A percentile compares a stretch with the other conserved stretches of the same genome.
phyloP scores from a whole-genome alignment of 495 filamentous ascomycete species.

The Articulospora tetracladia region DNA sequence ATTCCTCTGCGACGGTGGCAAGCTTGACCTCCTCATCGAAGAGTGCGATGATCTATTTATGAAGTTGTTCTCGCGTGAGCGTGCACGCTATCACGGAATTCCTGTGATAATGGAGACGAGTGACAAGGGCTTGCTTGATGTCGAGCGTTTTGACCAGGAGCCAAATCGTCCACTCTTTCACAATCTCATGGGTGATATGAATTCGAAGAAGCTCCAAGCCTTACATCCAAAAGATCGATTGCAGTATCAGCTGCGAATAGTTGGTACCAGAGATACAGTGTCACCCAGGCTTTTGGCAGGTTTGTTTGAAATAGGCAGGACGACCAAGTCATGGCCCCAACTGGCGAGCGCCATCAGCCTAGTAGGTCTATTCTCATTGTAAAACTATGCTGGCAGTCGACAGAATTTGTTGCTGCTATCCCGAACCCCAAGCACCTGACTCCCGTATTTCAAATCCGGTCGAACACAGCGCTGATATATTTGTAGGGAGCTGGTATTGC shows the following conservation, averaged over 20 bases:
- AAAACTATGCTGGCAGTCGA: background rate
- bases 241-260: background rate
- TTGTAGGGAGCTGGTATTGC: background rate
- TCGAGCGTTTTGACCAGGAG: background rate
- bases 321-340: background rate
- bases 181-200: background rate
- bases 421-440: too few species aligned
- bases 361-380: background rate
- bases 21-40: background rate
- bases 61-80: background rate
- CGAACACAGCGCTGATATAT: background rate
- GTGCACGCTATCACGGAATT: background rate
- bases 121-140: background rate
- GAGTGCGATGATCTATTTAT: background rate
- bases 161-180: background rate
- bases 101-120: background rate
- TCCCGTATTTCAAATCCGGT: too few species aligned
- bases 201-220: background rate
- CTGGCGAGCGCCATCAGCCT: background rate
- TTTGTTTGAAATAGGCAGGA: background rate
- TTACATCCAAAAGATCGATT: background rate
- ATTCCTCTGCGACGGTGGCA: background rate
- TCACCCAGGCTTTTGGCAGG: background rate
- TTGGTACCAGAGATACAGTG: background rate
- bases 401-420: too few species aligned